These are phyloP conservation scores for Hemileccinum impolitum DNA, from an alignment of 768 basidiomycete genomes.

Conservation along the genomic window DNA sequence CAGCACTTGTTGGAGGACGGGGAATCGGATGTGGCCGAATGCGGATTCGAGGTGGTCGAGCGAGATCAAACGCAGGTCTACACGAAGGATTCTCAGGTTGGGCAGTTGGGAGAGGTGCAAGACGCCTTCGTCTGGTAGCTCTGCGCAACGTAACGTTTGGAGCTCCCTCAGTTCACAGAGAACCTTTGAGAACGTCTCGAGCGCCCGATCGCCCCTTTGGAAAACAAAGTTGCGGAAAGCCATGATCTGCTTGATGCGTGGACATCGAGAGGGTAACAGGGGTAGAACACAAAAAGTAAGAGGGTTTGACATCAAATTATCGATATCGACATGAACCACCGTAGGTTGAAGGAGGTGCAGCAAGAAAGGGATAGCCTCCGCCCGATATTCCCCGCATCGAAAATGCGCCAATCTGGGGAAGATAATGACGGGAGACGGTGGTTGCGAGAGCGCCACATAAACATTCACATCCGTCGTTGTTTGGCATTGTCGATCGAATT, in stretches of 20 bases:
- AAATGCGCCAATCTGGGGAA: constrained; percentile 29
- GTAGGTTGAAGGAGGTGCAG: constrained; percentile 24
- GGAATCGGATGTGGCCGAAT: constrained; percentile 12
- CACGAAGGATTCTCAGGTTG: constrained; percentile 23
- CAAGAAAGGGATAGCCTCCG: constrained; percentile 24
- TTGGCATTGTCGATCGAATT: constrained; percentile 27
- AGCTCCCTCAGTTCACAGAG: constrained; percentile 22
- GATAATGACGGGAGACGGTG: constrained; percentile 14
- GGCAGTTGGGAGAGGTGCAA: constrained; percentile 20
- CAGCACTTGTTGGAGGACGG: constrained; percentile 21
- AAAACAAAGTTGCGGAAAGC: constrained; percentile 28
- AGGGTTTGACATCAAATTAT: constrained; percentile 26
- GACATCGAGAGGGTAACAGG: constrained; percentile 19
- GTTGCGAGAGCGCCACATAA: constrained; percentile 15
- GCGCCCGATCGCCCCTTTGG: constrained; percentile 22
- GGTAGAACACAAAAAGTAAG: constrained; percentile 19
- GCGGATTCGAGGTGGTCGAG: constrained; percentile 20
- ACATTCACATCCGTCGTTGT: constrained; percentile 21
- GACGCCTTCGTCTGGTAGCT: constrained; percentile 23
- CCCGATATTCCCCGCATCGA: constrained; percentile 25
- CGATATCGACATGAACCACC: constrained; percentile 27
- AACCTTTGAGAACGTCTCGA: constrained; percentile 22
- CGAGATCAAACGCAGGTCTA: constrained; percentile 25
- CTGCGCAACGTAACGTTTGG: constrained; percentile 25
- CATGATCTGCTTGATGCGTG: constrained; percentile 27